Evolutionary conservation across 441 rosid species (phyloP), one percentile per base, ranked within the genome.

Genomic region (Gossypium schwendimanii): DNA sequence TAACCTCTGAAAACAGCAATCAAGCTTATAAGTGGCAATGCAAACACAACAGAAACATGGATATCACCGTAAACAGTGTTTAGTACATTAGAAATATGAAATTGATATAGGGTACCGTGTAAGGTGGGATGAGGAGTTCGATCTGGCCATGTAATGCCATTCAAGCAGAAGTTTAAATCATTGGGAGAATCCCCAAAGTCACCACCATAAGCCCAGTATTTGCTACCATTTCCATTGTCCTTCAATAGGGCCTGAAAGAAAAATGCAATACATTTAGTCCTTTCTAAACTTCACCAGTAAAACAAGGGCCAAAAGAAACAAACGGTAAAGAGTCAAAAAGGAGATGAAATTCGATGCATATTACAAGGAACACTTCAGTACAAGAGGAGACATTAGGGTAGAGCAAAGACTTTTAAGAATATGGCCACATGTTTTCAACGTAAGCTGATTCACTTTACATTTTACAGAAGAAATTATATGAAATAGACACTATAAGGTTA

Each of bases 151-250:
- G 68, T 76, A 81, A 95, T 80, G 68, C 99, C 99, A 70, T 92
- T 85, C 82, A 95, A 80, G 83, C 99, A 92, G 80, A 93, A 95
- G 84, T 95, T 95, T 80, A 86, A 81, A 84, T 95, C 99, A 84
- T 95, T 95, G 66, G 98, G 98, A 54, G 79, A 74, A 75, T 95
- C 99, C 78, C 98, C 99, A 81, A 89, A 95, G 86, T 92, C 93
- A 60, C 99, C 99, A 76, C 99, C 99, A 90, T 95, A 95, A 9
- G 98, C 99, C 99, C 99, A 95, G 79, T 71, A 88, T 76, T 92
- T 92, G 62, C 62, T 72, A 61, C 98, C 97, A 81, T 85, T 88
- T 59, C 77, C 78, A 64, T 83, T 76, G 58, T 89, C 88, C 85
- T 93, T 95, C 77, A 95, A 60, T 69, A 94, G 78, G n/a, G 82